Percentiles rank a stretch among this genome's conserved stretches.
Evolutionary conservation across 495 filamentous ascomycete genomes (phyloP).

Genomic region (Tuber borchii): DNA sequence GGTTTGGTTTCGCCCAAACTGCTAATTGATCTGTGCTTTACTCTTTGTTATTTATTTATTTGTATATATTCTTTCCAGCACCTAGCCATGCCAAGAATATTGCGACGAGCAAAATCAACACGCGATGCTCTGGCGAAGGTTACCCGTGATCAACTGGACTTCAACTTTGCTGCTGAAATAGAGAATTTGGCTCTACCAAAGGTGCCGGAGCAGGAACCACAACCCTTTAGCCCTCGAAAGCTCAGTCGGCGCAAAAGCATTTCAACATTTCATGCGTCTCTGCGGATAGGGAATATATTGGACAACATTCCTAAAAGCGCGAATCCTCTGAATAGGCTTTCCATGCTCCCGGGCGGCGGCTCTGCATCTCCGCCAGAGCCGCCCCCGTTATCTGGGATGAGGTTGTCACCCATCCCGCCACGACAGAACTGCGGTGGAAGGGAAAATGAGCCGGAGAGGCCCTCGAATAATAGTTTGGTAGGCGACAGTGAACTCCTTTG

Average conservation of each 20-base stretch:
- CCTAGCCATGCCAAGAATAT: conserved; percentile 29
- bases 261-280: conserved; percentile 27
- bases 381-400: not conserved
- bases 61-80: conserved; percentile 23
- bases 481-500: conserved; percentile 27
- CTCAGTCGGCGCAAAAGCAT: conserved; percentile 39
- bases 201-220: conserved; percentile 11
- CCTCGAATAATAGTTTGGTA: conserved; percentile 17
- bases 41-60: conserved; percentile 3
- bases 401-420: conserved; percentile 10
- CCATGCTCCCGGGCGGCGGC: not conserved
- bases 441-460: conserved; percentile 40
- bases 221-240: conserved; percentile 13
- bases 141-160: conserved; percentile 24
- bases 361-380: conserved; percentile 6
- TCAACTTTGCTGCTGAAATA: conserved; percentile 30
- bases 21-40: conserved; percentile 10
- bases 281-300: conserved; percentile 15
- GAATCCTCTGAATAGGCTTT: conserved; percentile 32
- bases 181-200: conserved; percentile 8
- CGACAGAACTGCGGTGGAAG: conserved; percentile 44
- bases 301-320: conserved; percentile 30
- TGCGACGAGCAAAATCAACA: conserved; percentile 37
- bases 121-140: conserved; percentile 31
- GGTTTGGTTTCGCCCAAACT: conserved; percentile 16